Conservation (phyloP, 1,284 basidiomycete genomes). For the Ceratobasidium sp. region DNA sequence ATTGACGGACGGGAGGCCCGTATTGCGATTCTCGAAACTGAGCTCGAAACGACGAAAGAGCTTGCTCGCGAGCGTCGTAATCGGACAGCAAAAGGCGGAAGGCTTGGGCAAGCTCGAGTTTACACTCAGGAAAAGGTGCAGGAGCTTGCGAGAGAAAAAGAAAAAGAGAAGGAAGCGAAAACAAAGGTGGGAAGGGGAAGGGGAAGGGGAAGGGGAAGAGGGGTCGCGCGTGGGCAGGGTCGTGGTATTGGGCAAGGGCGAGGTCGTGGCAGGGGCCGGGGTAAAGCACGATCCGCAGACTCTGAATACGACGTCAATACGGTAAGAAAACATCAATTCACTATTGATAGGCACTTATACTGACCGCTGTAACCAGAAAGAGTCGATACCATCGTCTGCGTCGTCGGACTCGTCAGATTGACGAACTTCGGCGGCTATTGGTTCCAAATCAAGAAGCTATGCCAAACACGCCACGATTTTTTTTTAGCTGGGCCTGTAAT, state of each 20-base stretch:
- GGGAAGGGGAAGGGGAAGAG: background rate
- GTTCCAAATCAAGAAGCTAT: too few species aligned
- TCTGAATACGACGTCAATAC: background rate
- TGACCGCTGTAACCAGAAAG: background rate
- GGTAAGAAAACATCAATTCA: background rate
- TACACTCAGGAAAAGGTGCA: slow-evolving; percentile 9
- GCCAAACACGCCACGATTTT: too few species aligned
- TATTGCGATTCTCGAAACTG: background rate
- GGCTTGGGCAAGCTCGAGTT: background rate
- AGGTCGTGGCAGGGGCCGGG: background rate
- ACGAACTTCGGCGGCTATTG: background rate
- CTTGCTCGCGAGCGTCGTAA: background rate
- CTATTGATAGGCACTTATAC: background rate
- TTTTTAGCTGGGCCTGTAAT: too few species aligned
- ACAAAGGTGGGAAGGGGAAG: background rate
- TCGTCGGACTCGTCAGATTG: background rate
- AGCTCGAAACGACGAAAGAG: background rate
- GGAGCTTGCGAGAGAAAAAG: background rate
- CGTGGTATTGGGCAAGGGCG: slow-evolving; percentile 1
- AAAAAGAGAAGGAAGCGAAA: background rate
- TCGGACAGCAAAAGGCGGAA: background rate
- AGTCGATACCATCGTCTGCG: background rate
- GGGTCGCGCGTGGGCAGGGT: background rate
- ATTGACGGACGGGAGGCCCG: slow-evolving; percentile 3
- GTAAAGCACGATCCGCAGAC: background rate